These are phyloP conservation scores for Saccharomycopsis selenospora DNA, from an alignment of 805 yeast genomes.

Conservation along the genomic window DNA sequence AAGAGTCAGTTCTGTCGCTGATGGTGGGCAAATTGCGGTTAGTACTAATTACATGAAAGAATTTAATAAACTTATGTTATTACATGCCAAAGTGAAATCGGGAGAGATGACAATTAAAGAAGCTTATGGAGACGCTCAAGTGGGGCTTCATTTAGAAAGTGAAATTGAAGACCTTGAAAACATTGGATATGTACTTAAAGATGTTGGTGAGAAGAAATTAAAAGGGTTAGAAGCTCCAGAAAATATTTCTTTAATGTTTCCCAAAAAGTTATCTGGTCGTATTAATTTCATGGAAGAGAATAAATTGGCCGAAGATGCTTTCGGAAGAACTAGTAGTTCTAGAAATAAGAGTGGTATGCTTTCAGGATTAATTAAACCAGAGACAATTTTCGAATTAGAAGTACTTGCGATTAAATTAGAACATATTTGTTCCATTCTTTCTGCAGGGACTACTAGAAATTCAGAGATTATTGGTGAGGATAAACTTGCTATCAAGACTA, in stretches of 20 bases:
- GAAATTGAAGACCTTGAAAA: constrained; percentile 58
- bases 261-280: constrained; percentile 57
- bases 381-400: constrained; percentile 45
- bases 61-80: constrained; percentile 47
- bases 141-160: constrained; percentile 52
- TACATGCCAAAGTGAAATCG: constrained; percentile 28
- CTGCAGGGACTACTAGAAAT: constrained; percentile 33
- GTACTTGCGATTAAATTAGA: constrained; percentile 52
- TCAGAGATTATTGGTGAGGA: constrained; percentile 21
- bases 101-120: constrained; percentile 29
- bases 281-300: constrained; percentile 37
- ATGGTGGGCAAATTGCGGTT: constrained; percentile 94
- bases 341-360: constrained; percentile 17
- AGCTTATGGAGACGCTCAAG: constrained; percentile 38
- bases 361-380: constrained; percentile 26
- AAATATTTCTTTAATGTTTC: constrained; percentile 70
- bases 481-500: constrained; percentile 6
- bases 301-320: constrained; percentile 22
- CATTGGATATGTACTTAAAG: constrained; percentile 62
- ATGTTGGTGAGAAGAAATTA: constrained; percentile 78
- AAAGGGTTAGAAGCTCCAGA: constrained; percentile 96
- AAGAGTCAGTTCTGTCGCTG: constrained; percentile 88
- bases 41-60: constrained; percentile 77
- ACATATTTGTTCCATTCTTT: constrained; percentile 42
- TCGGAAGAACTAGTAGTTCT: background rate